Evolutionary conservation across 148 eudicot genomes (phyloP), one percentile per base, ranked within the genome.

Genomic region (Cornus kousa): DNA sequence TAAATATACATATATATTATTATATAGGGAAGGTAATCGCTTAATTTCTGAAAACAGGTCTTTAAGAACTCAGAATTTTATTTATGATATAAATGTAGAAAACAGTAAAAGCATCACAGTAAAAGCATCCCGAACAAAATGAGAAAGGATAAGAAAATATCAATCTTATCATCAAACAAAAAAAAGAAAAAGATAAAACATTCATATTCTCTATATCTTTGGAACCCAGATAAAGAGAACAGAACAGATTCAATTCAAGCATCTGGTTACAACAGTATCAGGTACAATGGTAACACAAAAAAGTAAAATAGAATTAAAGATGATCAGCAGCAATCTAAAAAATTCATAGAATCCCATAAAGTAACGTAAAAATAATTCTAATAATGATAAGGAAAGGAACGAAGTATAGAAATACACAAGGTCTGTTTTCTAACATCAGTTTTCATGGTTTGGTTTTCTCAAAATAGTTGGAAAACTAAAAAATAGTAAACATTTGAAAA

Each of bases 131-230:
- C 32, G 68, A 24, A 33, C 70, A 73, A 68, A 33, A 33, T 67
- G 20, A 79, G 70, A 31, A 66, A 53, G 40, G 64, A 67, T 43
- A 69, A 40, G 50, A 66, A 50, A 19, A 60, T 28, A 69, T 50
- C 39, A 67, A 37, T 19, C 46, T 33, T 39, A 23, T n/a, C 68
- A 74, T n/a, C 68, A 74, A 66, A 19, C 73, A 77, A 77, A 74
- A 67, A 28, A 28, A 28, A n/a, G n/a, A n/a, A 37, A 23, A 7
- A 40, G 33, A 19, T 35, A 82, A 31, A 67, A 48, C 82, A 84
- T 77, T 75, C 77, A 71, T 85, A 84, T 87, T 80, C 85, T 33
- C 71, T 81, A 81, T 76, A 74, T 72, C 81, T 79, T 72, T 62
- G 69, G 65, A 43, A 50, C 69, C 35, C 68, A 74, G 39, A 72